Evolutionary conservation across 1,139 yeast species (phyloP).

Genomic region (Pneumocystis oryctolagi): DNA sequence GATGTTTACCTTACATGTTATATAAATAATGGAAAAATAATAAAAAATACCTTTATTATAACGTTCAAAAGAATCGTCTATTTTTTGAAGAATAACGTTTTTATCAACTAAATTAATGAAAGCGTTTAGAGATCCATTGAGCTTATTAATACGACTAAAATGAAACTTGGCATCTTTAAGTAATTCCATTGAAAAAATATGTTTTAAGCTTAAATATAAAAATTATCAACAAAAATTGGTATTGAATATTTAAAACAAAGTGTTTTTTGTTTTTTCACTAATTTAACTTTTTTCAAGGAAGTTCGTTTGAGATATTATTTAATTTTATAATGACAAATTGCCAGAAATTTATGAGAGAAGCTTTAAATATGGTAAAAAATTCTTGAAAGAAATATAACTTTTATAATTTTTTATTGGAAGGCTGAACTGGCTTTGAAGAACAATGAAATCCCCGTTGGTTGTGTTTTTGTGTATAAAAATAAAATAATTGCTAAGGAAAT

Average conservation of each 20-base stretch:
- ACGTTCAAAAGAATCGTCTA: conserved; percentile 5
- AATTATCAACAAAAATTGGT: no score
- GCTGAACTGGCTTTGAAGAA: conserved; percentile 41
- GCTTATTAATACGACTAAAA: conserved; percentile 19
- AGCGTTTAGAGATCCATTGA: conserved; percentile 24
- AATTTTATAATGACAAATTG: conserved; percentile 17
- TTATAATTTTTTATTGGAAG: conserved; percentile 16
- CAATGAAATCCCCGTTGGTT: conserved; percentile 64
- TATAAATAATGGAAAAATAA: conserved; percentile 2
- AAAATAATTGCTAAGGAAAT: conserved; percentile 60
- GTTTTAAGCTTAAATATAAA: conserved; percentile 15
- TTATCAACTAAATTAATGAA: conserved; percentile 19
- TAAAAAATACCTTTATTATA: not conserved
- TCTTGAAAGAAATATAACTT: not conserved
- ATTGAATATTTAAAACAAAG: no score
- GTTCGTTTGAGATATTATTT: not conserved
- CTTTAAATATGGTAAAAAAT: conserved; percentile 27
- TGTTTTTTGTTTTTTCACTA: not conserved
- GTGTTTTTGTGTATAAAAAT: conserved; percentile 41
- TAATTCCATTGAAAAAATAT: conserved; percentile 25
- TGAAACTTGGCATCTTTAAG: conserved; percentile 17
- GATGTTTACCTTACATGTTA: conserved; percentile 2
- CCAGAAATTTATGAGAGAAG: conserved; percentile 33
- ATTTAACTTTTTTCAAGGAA: conserved; percentile 8
- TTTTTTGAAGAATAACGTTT: conserved; percentile 12